A percentile compares a stretch with the other conserved stretches of the same genome.
Evolutionary conservation across 768 basidiomycete genomes (phyloP).

Genomic region (Coprinopsis cinerea): DNA sequence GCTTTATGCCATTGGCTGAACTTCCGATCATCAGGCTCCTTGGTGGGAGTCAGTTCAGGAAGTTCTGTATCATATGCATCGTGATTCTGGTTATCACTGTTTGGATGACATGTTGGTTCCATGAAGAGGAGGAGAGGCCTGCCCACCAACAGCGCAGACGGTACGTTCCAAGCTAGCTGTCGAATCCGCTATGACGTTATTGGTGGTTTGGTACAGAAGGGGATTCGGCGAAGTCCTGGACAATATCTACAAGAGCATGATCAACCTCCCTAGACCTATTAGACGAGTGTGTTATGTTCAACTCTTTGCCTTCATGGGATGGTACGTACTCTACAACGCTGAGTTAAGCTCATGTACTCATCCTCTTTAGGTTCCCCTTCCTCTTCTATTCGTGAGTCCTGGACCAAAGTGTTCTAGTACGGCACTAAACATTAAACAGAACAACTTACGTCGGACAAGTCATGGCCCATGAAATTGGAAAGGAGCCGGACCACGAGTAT

Average conservation of each 20-base stretch:
- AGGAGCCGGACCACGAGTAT: slow-evolving; percentile 75
- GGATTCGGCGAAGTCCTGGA: slow-evolving; percentile 68
- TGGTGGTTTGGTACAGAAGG: slow-evolving; percentile 34
- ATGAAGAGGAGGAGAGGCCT: slow-evolving; percentile 71
- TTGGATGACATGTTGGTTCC: slow-evolving; percentile 81
- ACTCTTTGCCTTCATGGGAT: slow-evolving; percentile 95
- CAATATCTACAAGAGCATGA: slow-evolving; percentile 70
- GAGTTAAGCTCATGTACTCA: slow-evolving; percentile 6
- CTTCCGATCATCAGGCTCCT: slow-evolving; percentile 73
- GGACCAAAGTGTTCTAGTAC: neutral
- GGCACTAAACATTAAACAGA: slow-evolving; percentile 28
- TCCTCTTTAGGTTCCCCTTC: slow-evolving; percentile 75
- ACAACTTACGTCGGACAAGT: slow-evolving; percentile 94
- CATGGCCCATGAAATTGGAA: slow-evolving; percentile 73
- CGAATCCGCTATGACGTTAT: neutral
- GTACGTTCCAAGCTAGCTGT: slow-evolving; percentile 9
- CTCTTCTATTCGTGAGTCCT: slow-evolving; percentile 76
- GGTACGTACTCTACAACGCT: slow-evolving; percentile 35
- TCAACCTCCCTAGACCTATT: slow-evolving; percentile 76
- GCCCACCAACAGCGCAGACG: slow-evolving; percentile 22
- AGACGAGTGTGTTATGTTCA: slow-evolving; percentile 90
- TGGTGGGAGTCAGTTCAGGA: slow-evolving; percentile 92
- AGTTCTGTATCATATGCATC: slow-evolving; percentile 87
- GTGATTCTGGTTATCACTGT: slow-evolving; percentile 75
- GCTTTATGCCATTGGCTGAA: slow-evolving; percentile 82